Percentiles rank a stretch among this genome's conserved stretches.
Conservation (phyloP, 495 filamentous ascomycete genomes). For the Xeromyces bisporus region DNA sequence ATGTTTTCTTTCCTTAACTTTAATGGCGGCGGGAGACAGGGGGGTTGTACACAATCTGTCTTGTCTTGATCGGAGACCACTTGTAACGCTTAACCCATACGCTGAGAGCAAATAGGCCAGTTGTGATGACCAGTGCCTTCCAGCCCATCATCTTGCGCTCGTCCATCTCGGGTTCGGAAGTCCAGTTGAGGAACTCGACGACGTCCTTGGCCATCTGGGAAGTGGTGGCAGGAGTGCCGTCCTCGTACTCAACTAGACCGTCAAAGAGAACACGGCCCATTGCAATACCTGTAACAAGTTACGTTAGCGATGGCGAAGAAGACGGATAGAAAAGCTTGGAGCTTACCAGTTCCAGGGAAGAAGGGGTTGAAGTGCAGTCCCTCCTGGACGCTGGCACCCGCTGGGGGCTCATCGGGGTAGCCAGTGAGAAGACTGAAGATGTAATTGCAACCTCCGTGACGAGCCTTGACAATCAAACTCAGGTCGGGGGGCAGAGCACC, state of each 20-base stretch:
- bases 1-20: constrained; percentile 5
- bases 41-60: constrained; percentile 79
- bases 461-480: constrained; percentile 90
- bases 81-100: constrained; percentile 99
- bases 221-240: constrained; percentile 80
- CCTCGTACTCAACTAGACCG: constrained; percentile 96
- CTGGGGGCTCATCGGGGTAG: constrained; percentile 91
- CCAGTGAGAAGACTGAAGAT: constrained; percentile 95
- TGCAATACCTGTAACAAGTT: constrained; percentile 49
- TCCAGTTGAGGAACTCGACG: constrained; percentile 95
- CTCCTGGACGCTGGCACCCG: constrained; percentile 59
- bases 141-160: constrained; percentile 97
- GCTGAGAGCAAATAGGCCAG: constrained; percentile 66
- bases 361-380: constrained; percentile 99
- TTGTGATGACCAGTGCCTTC: constrained; percentile 69
- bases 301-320: neutral
- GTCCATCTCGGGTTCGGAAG: constrained; percentile 98
- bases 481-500: constrained; percentile 96
- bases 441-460: constrained; percentile 97
- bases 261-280: constrained; percentile 98
- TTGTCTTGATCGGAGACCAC: constrained; percentile 88
- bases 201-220: constrained; percentile 99
- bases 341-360: constrained; percentile 83
- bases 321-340: neutral
- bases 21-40: constrained; percentile 37